Percentiles rank a stretch among this genome's conserved stretches.
These are phyloP conservation scores for Periconia digitata DNA, from an alignment of 2,329 filamentous ascomycete species.

Conservation along the genomic window DNA sequence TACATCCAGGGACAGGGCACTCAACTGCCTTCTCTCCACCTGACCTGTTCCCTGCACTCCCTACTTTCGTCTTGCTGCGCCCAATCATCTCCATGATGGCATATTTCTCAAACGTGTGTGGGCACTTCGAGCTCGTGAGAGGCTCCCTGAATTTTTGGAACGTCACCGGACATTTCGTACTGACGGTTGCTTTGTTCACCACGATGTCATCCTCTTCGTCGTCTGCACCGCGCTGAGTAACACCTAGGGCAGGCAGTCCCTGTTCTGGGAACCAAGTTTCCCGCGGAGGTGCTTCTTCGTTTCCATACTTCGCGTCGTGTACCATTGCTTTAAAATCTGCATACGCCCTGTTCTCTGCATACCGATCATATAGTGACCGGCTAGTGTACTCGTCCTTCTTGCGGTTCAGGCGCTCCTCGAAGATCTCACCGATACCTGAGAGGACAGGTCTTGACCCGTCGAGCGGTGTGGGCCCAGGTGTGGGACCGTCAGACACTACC, in stretches of 20 bases:
- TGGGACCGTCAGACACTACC: slow-evolving; percentile 30
- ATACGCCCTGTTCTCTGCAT: slow-evolving; percentile 63
- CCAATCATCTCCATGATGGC: slow-evolving; percentile 61
- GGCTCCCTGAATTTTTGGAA: slow-evolving; percentile 66
- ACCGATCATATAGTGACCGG: slow-evolving; percentile 46
- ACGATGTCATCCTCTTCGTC: slow-evolving; percentile 71
- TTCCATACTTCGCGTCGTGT: slow-evolving; percentile 61
- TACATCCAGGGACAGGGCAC: slow-evolving; percentile 69
- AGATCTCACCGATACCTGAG: slow-evolving; percentile 40
- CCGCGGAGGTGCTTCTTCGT: slow-evolving; percentile 56
- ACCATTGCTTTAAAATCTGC: slow-evolving; percentile 62
- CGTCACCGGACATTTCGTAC: slow-evolving; percentile 70
- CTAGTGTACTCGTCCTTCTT: slow-evolving; percentile 49
- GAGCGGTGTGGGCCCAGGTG: slow-evolving; percentile 43
- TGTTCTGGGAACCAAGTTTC: slow-evolving; percentile 65
- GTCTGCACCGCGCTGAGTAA: slow-evolving; percentile 45
- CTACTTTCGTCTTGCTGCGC: slow-evolving; percentile 16
- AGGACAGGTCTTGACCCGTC: slow-evolving; percentile 36
- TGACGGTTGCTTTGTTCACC: slow-evolving; percentile 64
- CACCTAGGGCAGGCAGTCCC: slow-evolving; percentile 46
- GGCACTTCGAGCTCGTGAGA: slow-evolving; percentile 66
- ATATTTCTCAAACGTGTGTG: slow-evolving; percentile 70
- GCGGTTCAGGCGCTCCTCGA: slow-evolving; percentile 40
- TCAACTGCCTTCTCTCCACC: slow-evolving; percentile 44
- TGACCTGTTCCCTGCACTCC: slow-evolving; percentile 13